Evolutionary conservation across 2,329 filamentous ascomycete genomes (phyloP), one percentile per base, ranked within the genome.

Genomic region (Colletotrichum simmondsii): DNA sequence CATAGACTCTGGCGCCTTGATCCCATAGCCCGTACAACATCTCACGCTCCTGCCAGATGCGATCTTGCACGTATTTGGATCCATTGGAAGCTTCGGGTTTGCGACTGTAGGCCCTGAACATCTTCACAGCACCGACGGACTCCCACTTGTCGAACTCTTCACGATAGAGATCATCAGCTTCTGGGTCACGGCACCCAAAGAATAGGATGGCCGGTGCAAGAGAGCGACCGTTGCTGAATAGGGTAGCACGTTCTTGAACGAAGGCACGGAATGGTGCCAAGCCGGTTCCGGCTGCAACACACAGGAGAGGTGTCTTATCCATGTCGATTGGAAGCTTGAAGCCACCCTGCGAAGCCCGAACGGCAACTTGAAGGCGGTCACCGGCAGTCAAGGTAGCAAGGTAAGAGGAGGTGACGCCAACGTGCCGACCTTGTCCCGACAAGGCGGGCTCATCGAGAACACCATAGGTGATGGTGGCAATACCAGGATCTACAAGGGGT

Each of bases 181-280:
- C 82, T 77, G 62, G 81, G 70, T 72, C 83, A 80, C 79, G 87
- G 86, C 74, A 89, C 82, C 80, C 80, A 65, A 87, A 83, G 80
- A 90, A 90, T 3, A 91, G 82, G 5, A 89, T 68, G 0, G 87
- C 87, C 0, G 80, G 74, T 11, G 74, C 74, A 2, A 75, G 72
- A 14, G 26, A 32, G 4, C 72, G 28, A 1, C 90, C 90, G 0
- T 84, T 84, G 5, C 79, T 80, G 12, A 86, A 79, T 81, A 88
- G 84, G 19, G 83, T 95, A 57, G 97, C 97, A 69, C 97, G 95
- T 86, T 99, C 97, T 85, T 99, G 97, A 58, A 98, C 93, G 80
- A 99, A 99, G 70, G 97, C 97, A 75, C 97, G 95, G 94, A 99
- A 99, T 19, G 97, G 97, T 1, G 97, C 97, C 22, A 99, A 92